Evolutionary conservation across 2,329 filamentous ascomycete species (phyloP).

Genomic region (Pseudogymnoascus sp.): DNA sequence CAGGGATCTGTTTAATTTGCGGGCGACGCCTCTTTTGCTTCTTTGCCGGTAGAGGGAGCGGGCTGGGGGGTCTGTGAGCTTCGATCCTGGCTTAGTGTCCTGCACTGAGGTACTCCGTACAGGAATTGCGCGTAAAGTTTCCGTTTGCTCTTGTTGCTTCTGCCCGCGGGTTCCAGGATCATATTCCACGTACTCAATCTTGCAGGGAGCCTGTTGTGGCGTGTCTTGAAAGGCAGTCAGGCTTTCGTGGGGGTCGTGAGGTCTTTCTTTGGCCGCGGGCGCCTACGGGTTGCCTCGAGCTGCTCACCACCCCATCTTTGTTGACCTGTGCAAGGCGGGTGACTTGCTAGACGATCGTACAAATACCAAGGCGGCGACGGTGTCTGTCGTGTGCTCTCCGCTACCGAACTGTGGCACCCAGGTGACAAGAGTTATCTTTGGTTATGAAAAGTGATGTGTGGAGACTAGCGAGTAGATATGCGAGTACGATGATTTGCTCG

Average conservation of each 20-base stretch:
- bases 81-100: neutral
- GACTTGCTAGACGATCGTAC: neutral
- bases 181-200: neutral
- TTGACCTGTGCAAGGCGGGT: neutral
- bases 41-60: neutral
- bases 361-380: neutral
- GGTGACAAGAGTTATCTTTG: neutral
- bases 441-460: neutral
- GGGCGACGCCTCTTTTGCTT: neutral
- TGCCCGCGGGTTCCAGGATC: neutral
- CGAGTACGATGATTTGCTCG: neutral
- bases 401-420: neutral
- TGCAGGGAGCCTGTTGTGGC: neutral
- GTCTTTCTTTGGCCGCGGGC: neutral
- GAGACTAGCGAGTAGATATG: neutral
- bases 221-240: neutral
- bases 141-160: neutral
- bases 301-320: neutral
- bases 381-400: neutral
- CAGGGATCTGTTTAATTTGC: neutral
- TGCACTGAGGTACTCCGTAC: neutral
- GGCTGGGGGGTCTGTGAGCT: neutral
- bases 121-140: neutral
- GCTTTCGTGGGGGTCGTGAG: neutral
- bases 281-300: neutral